Base-by-base conservation (phyloP, 2,329 filamentous ascomycete genomes). In the Diaporthe caulivora region DNA sequence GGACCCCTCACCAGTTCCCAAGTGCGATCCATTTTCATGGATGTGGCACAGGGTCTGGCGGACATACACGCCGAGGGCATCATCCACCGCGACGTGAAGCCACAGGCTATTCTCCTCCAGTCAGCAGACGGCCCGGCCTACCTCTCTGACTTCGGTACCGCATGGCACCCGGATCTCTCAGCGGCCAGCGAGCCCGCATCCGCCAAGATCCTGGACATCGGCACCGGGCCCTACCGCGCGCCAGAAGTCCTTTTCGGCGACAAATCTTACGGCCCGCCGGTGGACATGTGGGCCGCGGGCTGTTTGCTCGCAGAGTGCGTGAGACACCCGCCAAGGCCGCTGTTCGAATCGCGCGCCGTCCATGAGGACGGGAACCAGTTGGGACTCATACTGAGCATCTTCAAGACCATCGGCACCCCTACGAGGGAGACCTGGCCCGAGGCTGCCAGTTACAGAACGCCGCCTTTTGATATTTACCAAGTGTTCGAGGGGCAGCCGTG, bases 21-120 rank as follows among this genome's bases (percentile, higher is more conserved):
- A 10, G 75, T 85, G 18, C 80, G 80, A 26, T 77, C 80, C 29
- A 90, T 86, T 81, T 97, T 87, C 83, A 83, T 73, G 15, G 92
- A 95, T 77, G 80, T 97, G 9, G 93, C 98, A 79, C 81, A 84
- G 4, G 95, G 91, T 5, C 87, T 99, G 2, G 84, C 84, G 2
- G 88, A 93, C 77, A 86, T 98, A 2, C 97, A 99, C 80, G 77
- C 82, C 10, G 84, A 90, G 31, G 93, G 91, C 10, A 95, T 99
- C 73, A 93, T 99, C 71, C 97, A 99, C 81, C 92, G 97, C 72
- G 97, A 99, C 80, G 86, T 99, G 80, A 99, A 99, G 80, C 97
- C 97, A 0, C 95, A 95, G 0, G 97, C 98, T 70, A 88, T 99
- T 47, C 86, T 98, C 11, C 87, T 98, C 58, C 85, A 88, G 54